Evolutionary conservation across 1,139 yeast genomes (phyloP), one percentile per base, ranked within the genome.

Genomic region (Scheffersomyces parashehatae): DNA sequence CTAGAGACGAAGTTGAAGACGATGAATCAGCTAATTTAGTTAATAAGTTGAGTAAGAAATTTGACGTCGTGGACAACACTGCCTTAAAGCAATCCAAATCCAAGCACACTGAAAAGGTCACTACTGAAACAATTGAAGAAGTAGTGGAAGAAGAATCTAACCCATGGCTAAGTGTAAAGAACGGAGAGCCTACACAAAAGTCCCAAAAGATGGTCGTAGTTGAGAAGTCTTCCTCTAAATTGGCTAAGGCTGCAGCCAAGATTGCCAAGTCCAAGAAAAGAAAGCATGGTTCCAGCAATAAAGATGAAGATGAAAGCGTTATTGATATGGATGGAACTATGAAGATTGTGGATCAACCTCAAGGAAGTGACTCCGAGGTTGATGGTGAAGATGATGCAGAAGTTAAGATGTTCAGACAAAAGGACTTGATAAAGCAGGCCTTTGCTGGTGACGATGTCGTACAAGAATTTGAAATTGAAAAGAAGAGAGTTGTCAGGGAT

Each of bases 391-490:
- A 58, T 9, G 67, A 59, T 2, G 69, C 65, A 41, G 65, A 61
- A 39, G 39, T 43, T 11, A 62, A 55, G 41, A 67, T 79, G 73
- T 88, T 93, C 68, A 78, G 81, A 55, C 97, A 93, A 62, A 82
- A 83, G 48, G 93, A 89, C 45, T 74, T 93, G 38, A 88, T 89
- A 48, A 81, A 84, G 50, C 86, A 91, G 58, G 99, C 99, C 0
- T 93, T 93, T 74, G 98, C 97, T 2, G 98, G 98, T 20, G 99
- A 93, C 65, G 95, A 93, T 59, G 85, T 82, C n/a, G 85, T 85
- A 15, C 77, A 78, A 14, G 96, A 90, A 52, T 90, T 90, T 60
- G 79, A 78, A 48, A 82, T 76, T 16, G 96, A 88, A 54, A 93
- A 93, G 68, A 72, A 73, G 45, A 75, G 79, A 51, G 79, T 79